Evolutionary conservation across 2,329 filamentous ascomycete genomes (phyloP).

Genomic region (Ceratocystis harringtonii): DNA sequence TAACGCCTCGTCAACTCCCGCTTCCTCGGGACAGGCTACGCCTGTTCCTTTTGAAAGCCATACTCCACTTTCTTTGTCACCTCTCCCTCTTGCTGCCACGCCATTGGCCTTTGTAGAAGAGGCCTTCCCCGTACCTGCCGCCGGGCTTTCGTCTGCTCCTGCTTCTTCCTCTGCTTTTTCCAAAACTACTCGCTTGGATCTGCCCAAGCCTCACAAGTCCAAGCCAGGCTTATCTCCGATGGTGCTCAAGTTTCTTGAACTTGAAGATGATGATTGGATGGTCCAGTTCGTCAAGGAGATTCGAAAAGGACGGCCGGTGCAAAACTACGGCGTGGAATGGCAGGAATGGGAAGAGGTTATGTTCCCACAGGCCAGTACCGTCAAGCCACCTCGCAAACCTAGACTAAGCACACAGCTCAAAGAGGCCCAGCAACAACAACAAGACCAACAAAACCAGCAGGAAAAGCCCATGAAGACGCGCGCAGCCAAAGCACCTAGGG

Average conservation of each 20-base stretch:
- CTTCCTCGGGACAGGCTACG: neutral
- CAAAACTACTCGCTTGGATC: neutral
- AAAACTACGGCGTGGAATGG: slow-evolving; percentile 1
- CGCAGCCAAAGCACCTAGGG: neutral
- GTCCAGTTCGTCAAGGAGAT: neutral
- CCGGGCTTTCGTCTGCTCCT: neutral
- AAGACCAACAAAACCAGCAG: neutral
- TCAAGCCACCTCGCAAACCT: neutral
- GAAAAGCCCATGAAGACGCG: neutral
- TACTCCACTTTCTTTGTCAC: neutral
- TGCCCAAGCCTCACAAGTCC: no score
- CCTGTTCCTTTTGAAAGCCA: neutral
- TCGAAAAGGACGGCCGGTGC: neutral
- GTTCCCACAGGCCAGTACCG: neutral
- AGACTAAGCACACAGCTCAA: neutral
- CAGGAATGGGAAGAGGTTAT: slow-evolving; percentile 5
- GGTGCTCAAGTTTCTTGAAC: neutral
- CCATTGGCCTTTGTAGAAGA: neutral
- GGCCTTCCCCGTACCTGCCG: neutral
- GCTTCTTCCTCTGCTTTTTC: neutral
- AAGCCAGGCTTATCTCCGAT: neutral
- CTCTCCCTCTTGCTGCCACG: neutral
- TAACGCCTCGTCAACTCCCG: neutral
- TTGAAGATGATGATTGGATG: slow-evolving; percentile 5
- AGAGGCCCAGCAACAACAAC: neutral